Percentiles rank a stretch among this genome's conserved stretches.
phyloP scores from a whole-genome alignment of 345 rosid genomes.

The Psidium guajava region DNA sequence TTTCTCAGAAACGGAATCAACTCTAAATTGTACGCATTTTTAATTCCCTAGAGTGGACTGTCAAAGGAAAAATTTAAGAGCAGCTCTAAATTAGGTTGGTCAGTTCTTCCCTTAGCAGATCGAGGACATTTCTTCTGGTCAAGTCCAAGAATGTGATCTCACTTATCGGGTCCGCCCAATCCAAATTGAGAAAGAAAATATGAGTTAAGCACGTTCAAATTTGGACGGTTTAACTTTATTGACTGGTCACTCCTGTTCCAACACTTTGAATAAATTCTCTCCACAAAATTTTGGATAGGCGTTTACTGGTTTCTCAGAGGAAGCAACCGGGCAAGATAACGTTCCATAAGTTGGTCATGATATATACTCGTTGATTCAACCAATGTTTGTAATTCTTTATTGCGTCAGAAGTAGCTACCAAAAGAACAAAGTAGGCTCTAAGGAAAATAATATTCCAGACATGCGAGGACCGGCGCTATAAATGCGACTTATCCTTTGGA shows the following conservation, averaged over 20 bases:
- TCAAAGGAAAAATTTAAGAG: too few species aligned
- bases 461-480: background rate
- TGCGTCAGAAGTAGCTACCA: background rate
- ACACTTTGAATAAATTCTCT: background rate
- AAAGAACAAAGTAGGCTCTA: background rate
- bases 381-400: background rate
- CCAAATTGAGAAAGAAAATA: background rate
- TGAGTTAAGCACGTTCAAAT: background rate
- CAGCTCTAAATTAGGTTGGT: too few species aligned
- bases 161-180: background rate
- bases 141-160: background rate
- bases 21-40: background rate
- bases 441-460: background rate
- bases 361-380: background rate
- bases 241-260: background rate
- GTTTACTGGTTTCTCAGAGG: background rate
- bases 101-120: too few species aligned
- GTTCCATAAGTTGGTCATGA: background rate
- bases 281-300: too few species aligned
- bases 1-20: fast-evolving
- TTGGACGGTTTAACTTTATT: background rate
- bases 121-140: background rate
- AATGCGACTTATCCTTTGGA: background rate
- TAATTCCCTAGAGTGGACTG: too few species aligned
- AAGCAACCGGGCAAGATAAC: background rate